These are phyloP conservation scores for Gleditsia sinensis DNA, from an alignment of 306 rosid genomes.

Conservation along the genomic window DNA sequence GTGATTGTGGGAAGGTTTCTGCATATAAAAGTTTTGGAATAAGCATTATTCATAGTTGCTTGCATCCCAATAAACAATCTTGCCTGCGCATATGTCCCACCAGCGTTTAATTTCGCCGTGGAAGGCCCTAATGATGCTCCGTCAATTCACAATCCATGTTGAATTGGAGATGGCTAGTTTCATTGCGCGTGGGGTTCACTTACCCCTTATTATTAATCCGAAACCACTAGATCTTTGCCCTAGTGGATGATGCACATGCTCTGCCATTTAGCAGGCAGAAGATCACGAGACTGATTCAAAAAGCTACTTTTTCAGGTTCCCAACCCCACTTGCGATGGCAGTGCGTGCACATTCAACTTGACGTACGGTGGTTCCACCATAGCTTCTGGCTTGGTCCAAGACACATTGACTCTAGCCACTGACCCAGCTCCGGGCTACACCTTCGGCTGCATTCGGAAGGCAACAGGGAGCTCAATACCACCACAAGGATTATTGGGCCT, in stretches of 20 bases:
- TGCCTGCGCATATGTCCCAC: background rate
- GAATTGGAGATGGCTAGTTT: background rate
- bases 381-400: constrained; percentile 67
- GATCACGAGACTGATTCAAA: constrained; percentile 48
- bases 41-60: too few relatives aligned
- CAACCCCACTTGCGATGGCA: constrained; percentile 69
- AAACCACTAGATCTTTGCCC: too few relatives aligned
- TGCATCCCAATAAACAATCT: too few relatives aligned
- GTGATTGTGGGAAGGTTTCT: too few relatives aligned
- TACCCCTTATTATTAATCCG: background rate
- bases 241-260: background rate
- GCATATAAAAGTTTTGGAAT: too few relatives aligned
- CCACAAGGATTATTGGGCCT: constrained; percentile 88
- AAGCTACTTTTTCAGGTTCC: constrained; percentile 64
- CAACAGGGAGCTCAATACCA: constrained; percentile 68
- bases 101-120: background rate
- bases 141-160: background rate
- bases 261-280: constrained; percentile 18
- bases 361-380: constrained; percentile 80
- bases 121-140: constrained; percentile 4
- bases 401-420: constrained; percentile 68
- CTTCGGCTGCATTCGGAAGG: constrained; percentile 74
- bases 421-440: constrained; percentile 65
- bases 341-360: constrained; percentile 73
- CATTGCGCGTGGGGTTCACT: constrained; percentile 24